Evolutionary conservation across 2,329 filamentous ascomycete species (phyloP), one percentile per base, ranked within the genome.

Genomic region (Chaetomiaceae sp.): DNA sequence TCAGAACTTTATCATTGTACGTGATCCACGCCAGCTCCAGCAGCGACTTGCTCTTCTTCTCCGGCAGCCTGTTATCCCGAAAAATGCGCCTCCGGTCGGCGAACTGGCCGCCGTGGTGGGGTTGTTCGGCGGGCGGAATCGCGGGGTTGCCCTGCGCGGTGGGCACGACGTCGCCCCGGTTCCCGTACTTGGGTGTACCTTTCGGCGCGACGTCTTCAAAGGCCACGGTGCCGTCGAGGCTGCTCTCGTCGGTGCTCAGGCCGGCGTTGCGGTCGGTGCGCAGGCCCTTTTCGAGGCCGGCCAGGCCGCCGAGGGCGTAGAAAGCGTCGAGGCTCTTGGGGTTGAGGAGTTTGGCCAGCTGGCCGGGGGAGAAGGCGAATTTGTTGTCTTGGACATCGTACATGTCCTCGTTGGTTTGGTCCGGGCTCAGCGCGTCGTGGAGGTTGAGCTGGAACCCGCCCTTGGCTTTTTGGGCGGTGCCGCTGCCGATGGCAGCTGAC

Each of bases 281-380:
- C 9, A 94, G 67, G 1, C 89, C 89, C 64, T 84, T 89, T 64
- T 89, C 87, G 19, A 94, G 66, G 2, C 89, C 89, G 8, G 72
- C 73, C 6, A 92, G 67, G 45, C 89, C 89, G 51, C 89, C 89
- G 2, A 94, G 69, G 6, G 87, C 87, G 61, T 87, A 83, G 57
- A 91, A 90, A 4, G 88, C 88, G 23, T 81, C 75, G 56, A 88
- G 74, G 62, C 79, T 91, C 71, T 94, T 94, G 0, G 89, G 88
- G 59, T 91, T 91, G 47, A 91, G 75, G 6, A 94, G 72, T 71
- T 92, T 92, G 58, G 82, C 83, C 62, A 89, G 71, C 61, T 88
- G 87, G 22, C 88, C 88, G 11, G 85, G 85, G 0, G 83, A 80
- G 63, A 85, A 90, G 8, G 85, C 87, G 62, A 91, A 90, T 40